phyloP scores from a whole-genome alignment of 192 early-diverging fungal genomes.

The Rhizophagus prolifer region DNA sequence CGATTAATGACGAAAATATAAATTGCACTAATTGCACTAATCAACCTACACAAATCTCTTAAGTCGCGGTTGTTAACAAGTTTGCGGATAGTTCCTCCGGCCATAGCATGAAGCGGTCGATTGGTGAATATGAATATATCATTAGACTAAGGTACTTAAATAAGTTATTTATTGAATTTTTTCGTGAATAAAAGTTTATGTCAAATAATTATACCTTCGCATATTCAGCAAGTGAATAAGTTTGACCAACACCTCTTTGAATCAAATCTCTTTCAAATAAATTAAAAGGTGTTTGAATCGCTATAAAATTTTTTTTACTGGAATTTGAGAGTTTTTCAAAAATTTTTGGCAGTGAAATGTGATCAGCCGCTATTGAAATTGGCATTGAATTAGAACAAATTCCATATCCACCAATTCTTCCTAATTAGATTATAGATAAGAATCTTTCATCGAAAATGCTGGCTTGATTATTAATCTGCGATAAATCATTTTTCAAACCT shows the following conservation, averaged over 20 bases:
- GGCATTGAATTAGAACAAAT: constrained; percentile 67
- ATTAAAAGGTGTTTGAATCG: constrained; percentile 72
- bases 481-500: constrained; percentile 16
- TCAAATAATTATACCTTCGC: constrained; percentile 37
- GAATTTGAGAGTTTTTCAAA: constrained; percentile 35
- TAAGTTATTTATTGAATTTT: not conserved
- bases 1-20: not conserved
- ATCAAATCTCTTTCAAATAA: constrained; percentile 68
- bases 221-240: constrained; percentile 35
- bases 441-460: not conserved
- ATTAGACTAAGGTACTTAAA: constrained; percentile 41
- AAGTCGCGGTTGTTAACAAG: constrained; percentile 45
- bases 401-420: constrained; percentile 67
- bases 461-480: not conserved
- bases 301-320: constrained; percentile 51
- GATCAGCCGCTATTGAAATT: constrained; percentile 56
- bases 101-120: constrained; percentile 68
- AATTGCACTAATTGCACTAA: not conserved
- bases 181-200: not conserved
- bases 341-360: constrained; percentile 57
- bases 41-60: not conserved
- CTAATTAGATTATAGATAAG: constrained; percentile 26
- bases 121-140: constrained; percentile 67
- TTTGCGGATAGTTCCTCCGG: constrained; percentile 50
- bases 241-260: constrained; percentile 31